These are phyloP conservation scores for Exobasidium rhododendri DNA, from an alignment of 1,284 basidiomycete species.

Conservation along the genomic window DNA sequence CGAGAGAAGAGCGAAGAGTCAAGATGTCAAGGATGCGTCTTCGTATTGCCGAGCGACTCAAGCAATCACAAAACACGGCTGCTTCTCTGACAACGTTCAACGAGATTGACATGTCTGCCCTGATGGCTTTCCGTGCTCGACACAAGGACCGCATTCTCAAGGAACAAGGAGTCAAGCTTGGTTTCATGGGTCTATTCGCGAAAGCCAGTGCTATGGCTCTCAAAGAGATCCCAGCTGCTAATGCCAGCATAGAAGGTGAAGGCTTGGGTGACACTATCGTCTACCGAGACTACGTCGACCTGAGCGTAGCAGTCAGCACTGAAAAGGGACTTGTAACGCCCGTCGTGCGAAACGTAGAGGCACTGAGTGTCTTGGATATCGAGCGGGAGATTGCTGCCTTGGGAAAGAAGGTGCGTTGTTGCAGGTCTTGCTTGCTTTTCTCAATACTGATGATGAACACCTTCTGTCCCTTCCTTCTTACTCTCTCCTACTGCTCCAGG, in stretches of 20 bases:
- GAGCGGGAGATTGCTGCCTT: slow-evolving; percentile 86
- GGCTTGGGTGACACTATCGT: slow-evolving; percentile 78
- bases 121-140: slow-evolving; percentile 88
- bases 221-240: slow-evolving; percentile 88
- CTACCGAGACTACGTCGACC: slow-evolving; percentile 74
- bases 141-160: slow-evolving; percentile 94
- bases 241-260: slow-evolving; percentile 79
- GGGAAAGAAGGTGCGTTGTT: slow-evolving; percentile 68
- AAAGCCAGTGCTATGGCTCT: slow-evolving; percentile 81
- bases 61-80: slow-evolving; percentile 96
- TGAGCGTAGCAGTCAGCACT: slow-evolving; percentile 83
- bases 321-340: slow-evolving; percentile 97
- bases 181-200: slow-evolving; percentile 97
- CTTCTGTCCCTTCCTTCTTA: not conserved
- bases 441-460: not conserved
- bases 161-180: slow-evolving; percentile 90
- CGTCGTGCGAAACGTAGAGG: slow-evolving; percentile 85
- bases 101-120: slow-evolving; percentile 96
- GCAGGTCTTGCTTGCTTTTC: not conserved
- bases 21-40: slow-evolving; percentile 70
- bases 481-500: slow-evolving; percentile 56
- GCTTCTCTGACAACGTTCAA: slow-evolving; percentile 98
- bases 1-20: slow-evolving; percentile 80
- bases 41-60: slow-evolving; percentile 93
- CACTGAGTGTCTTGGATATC: slow-evolving; percentile 81